Conservation (phyloP, 1,284 basidiomycete species). For the Leccinum pachyderme region DNA sequence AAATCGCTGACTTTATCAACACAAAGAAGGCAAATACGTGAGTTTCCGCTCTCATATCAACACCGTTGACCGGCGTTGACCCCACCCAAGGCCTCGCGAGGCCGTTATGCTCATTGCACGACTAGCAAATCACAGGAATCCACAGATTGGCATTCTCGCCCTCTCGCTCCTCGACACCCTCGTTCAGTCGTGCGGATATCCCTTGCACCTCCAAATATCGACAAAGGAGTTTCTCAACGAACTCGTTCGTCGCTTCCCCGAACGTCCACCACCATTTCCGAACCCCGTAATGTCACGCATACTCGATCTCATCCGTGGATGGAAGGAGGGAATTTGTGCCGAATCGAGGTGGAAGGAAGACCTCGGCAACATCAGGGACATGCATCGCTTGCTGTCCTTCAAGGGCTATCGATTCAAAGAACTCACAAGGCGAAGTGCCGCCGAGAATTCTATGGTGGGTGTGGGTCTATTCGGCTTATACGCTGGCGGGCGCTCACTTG, state of each 20-base stretch:
- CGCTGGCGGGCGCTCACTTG: constrained; percentile 9
- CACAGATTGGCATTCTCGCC: constrained; percentile 84
- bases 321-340: constrained; percentile 93
- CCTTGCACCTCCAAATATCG: constrained; percentile 95
- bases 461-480: background rate
- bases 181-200: constrained; percentile 94
- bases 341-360: constrained; percentile 96
- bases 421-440: constrained; percentile 42
- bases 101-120: constrained; percentile 83
- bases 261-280: constrained; percentile 93
- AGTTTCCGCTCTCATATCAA: constrained; percentile 25
- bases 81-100: constrained; percentile 69
- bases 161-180: constrained; percentile 89
- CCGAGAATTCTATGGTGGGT: constrained; percentile 52
- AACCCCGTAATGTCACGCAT: constrained; percentile 94
- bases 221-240: constrained; percentile 99
- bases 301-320: constrained; percentile 89
- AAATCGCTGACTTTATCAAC: constrained; percentile 93
- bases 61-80: background rate
- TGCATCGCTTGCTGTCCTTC: constrained; percentile 93
- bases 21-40: constrained; percentile 96
- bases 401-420: constrained; percentile 95
- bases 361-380: constrained; percentile 95
- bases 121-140: constrained; percentile 86
- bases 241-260: constrained; percentile 96